Base-by-base conservation (phyloP, 768 basidiomycete genomes). In the Mycena belliarum region DNA sequence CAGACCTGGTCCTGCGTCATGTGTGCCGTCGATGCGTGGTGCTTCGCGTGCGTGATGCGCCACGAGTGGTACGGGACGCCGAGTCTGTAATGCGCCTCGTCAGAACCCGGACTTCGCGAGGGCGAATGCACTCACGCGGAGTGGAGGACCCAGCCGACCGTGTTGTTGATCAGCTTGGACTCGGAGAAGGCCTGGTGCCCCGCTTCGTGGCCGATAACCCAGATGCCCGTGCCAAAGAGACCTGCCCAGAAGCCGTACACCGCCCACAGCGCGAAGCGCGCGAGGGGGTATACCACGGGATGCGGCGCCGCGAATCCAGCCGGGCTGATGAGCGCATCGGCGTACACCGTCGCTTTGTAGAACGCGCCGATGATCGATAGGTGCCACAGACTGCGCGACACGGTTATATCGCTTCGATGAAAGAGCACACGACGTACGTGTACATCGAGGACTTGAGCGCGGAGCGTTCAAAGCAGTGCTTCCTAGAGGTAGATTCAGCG, bases 41-140 rank as follows among this genome's bases (percentile, higher is more conserved):
- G 96, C 73, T 94, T 92, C 14, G 47, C 93, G 70, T 99, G 96
- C 4, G 40, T 59, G 24, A 14, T 38, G 15, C 93, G 84, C 96
- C 95, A 98, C 6, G 93, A 91, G 71, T 98, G 94, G 75, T 93
- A 99, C 9, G 96, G 96, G 20, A 98, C 96, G 44, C 95, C 89
- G 55, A 98, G 84, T 51, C 92, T 93, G n/a, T n/a, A n/a, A n/a
- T n/a, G n/a, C n/a, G n/a, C n/a, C n/a, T n/a, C n/a, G 59, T 66
- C 25, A 37, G 6, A 26, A 38, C 3, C 16, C 6, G 55, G 46
- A 12, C 50, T 53, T 37, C 64, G 49, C 37, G 64, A 59, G 61
- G 18, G 70, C 52, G 14, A 37, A 18, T 89, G 29, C 20, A 38
- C 56, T 14, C 32, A 57, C 56, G 82, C 83, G 44, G 94, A 96